Evolutionary conservation across 305 asterid species (phyloP), one percentile per base, ranked within the genome.

Genomic region (Fraxinus nigra): DNA sequence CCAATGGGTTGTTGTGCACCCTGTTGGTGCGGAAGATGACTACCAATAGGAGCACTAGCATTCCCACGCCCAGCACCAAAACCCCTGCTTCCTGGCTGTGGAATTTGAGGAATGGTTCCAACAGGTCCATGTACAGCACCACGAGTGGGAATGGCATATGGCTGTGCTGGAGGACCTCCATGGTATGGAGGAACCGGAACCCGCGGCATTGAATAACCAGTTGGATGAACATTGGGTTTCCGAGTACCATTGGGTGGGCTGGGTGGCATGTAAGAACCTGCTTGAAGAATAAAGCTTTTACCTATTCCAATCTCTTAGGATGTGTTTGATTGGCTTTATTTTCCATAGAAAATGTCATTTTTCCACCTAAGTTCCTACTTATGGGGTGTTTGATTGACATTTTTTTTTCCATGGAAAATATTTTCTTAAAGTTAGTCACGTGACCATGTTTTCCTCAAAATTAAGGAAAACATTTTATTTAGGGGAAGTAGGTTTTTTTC

Each of bases 111-210:
- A 75, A 91, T 91, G 26, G 95, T 88, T 51, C 98, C 99, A 85
- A 93, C 97, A 80, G 98, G 98, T 32, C 98, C 99, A 90, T 94
- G 98, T 75, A 92, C 97, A 78, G 97, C 97, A 79, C 95, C 95
- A 78, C 98, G 98, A 75, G 94, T 83, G 35, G 99, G 99, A 80
- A 97, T 97, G 80, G 97, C 98, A 88, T 97, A 95, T 13, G 99
- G 98, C 84, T 95, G 99, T 0, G 98, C 84, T 34, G 92, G 97
- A 67, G 94, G 95, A 20, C 90, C 97, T 56, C 97, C 98, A 83
- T 90, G 99, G 88, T 92, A 97, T 79, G 93, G 97, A 72, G 93
- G 89, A 80, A 93, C 70, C 26, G 98, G 98, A n/a, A 89, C 98
- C 32, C 97, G 94, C 35, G 98, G 94, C 89, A 95, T 82, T 79